These are phyloP conservation scores for Neofusicoccum parvum DNA, from an alignment of 2,329 filamentous ascomycete genomes.

Conservation along the genomic window DNA sequence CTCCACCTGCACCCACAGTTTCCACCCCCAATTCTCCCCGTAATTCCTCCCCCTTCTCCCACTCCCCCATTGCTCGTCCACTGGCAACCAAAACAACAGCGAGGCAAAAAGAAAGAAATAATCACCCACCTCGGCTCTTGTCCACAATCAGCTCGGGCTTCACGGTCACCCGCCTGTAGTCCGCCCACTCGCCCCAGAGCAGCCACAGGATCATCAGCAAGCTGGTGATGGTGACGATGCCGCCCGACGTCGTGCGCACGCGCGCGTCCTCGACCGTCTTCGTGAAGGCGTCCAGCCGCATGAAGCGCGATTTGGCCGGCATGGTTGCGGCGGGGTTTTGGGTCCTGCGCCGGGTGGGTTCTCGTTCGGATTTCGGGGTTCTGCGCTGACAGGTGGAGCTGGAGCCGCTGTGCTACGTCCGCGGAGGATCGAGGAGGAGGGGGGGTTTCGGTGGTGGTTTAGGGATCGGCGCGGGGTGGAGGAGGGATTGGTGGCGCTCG, in stretches of 20 bases:
- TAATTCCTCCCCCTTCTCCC: background rate
- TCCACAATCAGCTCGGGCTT: constrained; percentile 94
- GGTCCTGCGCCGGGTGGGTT: background rate
- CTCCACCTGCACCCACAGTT: background rate
- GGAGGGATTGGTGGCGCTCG: too few species aligned
- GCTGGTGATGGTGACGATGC: constrained; percentile 90
- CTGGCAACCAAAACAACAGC: background rate
- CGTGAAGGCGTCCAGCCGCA: constrained; percentile 95
- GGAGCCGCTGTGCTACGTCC: too few species aligned
- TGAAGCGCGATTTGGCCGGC: constrained; percentile 91
- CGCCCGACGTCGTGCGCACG: constrained; percentile 91
- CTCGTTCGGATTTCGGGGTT: too few species aligned
- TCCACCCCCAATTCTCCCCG: background rate
- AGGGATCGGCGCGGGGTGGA: too few species aligned
- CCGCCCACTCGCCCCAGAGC: constrained; percentile 92
- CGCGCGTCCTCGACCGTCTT: constrained; percentile 99
- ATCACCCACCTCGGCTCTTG: constrained; percentile 78
- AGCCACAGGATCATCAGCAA: constrained; percentile 86
- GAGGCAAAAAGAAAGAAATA: background rate
- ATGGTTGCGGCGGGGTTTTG: constrained; percentile 53
- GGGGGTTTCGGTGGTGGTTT: too few species aligned
- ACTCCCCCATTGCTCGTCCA: background rate
- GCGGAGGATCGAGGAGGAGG: too few species aligned
- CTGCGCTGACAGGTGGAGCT: too few species aligned
- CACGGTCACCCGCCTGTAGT: constrained; percentile 84